Base-by-base conservation (phyloP, 495 filamentous ascomycete species). In the Aspergillus olivimuriae region DNA sequence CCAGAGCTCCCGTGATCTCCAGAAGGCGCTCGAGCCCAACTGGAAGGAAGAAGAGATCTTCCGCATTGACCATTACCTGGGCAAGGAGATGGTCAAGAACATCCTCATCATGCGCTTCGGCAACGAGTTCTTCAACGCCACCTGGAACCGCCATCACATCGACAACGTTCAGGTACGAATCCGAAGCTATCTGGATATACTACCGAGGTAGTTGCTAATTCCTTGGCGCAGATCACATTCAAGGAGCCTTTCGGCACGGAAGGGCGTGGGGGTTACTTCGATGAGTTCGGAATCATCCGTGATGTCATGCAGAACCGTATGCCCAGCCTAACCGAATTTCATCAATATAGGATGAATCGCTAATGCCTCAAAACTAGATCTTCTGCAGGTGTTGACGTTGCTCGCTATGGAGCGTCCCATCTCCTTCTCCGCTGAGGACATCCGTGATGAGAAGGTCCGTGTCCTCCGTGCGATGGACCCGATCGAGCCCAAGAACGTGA, bases 1-100 rank as follows among this genome's bases (percentile, higher is more conserved):
- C 40, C 78, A 76, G 34, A 95, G 88, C 75, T 97, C 94, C 33
- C 83, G 94, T 39, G 88, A 94, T 57, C 79, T 99, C 34, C 89
- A 97, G 56, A 94, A 88, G 63, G 91, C 94, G 3, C 76, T 99
- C 39, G 89, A 90, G 55, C 94, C 94, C 23, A 88, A 97, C 73
- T 99, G 94, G 94, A 94, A 86, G 60, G 94, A 99, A 67, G 94
- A 99, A 36, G 94, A 99, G 73, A 87, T 97, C 53, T 99, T 94
- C 81, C 91, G 94, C 58, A 99, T 99, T 58, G 94, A 99, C 65
- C 94, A 99, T 72, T 99, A 99, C 63, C 79, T 99, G 31, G 94
- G 94, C 53, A 99, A 99, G 80, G 94, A 99, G 74, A 99, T 99
- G 94, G 94, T 99, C 43, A 99, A 99, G 80, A 99, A 99, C 65